These are phyloP conservation scores for Termitomyces bulborhizus DNA, from an alignment of 768 basidiomycete genomes.

Conservation along the genomic window DNA sequence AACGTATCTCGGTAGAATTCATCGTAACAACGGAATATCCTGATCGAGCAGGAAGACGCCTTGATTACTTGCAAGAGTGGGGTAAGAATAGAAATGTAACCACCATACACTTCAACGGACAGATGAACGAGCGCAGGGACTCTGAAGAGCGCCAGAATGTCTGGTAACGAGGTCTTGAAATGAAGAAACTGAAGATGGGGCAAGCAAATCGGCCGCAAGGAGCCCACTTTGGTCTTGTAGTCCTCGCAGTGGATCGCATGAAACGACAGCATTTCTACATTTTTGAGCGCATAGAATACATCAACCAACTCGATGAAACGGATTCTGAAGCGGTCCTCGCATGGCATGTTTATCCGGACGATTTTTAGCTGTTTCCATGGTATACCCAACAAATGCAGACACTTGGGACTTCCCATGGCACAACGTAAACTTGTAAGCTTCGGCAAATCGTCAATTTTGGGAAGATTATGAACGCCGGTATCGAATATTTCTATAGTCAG, in stretches of 20 bases:
- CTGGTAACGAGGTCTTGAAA: background rate
- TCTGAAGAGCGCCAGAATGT: background rate
- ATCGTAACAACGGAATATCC: background rate
- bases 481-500: background rate
- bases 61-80: background rate
- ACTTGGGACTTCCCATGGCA: too few relatives aligned
- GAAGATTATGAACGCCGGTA: background rate
- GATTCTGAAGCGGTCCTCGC: background rate
- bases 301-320: background rate
- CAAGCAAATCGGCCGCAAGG: background rate
- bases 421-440: background rate
- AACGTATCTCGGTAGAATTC: background rate
- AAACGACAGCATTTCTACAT: background rate
- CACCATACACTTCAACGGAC: background rate
- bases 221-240: too few relatives aligned
- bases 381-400: background rate
- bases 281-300: background rate
- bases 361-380: background rate
- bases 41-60: background rate
- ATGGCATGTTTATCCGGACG: background rate
- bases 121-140: background rate
- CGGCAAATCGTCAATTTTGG: background rate
- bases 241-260: background rate
- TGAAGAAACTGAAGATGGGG: background rate
- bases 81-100: background rate